A percentile compares a stretch with the other conserved stretches of the same genome.
phyloP scores from a whole-genome alignment of 2,329 filamentous ascomycete genomes.

The Didymella pomorum region DNA sequence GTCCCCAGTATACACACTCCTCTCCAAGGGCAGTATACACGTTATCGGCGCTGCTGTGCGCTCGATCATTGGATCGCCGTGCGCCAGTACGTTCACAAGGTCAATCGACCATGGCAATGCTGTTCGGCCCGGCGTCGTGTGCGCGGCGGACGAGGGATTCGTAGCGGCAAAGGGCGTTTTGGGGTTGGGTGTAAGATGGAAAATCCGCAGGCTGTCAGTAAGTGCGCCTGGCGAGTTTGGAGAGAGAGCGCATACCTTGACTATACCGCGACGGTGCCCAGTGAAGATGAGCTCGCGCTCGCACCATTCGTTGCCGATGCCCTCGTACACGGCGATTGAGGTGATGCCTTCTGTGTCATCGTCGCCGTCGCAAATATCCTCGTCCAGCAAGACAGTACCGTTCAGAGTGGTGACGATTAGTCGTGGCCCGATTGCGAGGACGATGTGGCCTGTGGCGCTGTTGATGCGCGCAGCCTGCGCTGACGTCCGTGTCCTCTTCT shows the following conservation, averaged over 20 bases:
- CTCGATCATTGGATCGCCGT: conserved; percentile 69
- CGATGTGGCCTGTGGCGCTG: conserved; percentile 87
- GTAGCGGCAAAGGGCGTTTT: conserved; percentile 53
- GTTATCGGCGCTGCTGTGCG: conserved; percentile 70
- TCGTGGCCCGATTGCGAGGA: conserved; percentile 79
- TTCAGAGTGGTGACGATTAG: conserved; percentile 88
- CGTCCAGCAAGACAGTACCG: conserved; percentile 80
- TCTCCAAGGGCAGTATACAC: conserved; percentile 83
- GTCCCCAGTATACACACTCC: conserved; percentile 90
- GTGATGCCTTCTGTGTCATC: conserved; percentile 75
- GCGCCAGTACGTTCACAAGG: conserved; percentile 81
- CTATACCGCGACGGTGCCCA: conserved; percentile 81
- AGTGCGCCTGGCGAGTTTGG: too few relatives aligned
- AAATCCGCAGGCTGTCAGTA: conserved; percentile 57
- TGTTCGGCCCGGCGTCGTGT: not conserved
- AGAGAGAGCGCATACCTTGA: conserved; percentile 63
- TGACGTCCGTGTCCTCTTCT: conserved; percentile 34
- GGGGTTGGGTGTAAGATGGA: conserved; percentile 64
- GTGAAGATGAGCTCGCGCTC: conserved; percentile 88
- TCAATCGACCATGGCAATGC: conserved; percentile 70
- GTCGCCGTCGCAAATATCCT: conserved; percentile 74
- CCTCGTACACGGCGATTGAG: conserved; percentile 92
- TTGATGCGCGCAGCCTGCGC: conserved; percentile 83
- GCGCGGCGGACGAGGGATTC: conserved; percentile 39
- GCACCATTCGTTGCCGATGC: conserved; percentile 88